Base-by-base conservation (phyloP, 495 filamentous ascomycete species). In the Xylaria sp. region DNA sequence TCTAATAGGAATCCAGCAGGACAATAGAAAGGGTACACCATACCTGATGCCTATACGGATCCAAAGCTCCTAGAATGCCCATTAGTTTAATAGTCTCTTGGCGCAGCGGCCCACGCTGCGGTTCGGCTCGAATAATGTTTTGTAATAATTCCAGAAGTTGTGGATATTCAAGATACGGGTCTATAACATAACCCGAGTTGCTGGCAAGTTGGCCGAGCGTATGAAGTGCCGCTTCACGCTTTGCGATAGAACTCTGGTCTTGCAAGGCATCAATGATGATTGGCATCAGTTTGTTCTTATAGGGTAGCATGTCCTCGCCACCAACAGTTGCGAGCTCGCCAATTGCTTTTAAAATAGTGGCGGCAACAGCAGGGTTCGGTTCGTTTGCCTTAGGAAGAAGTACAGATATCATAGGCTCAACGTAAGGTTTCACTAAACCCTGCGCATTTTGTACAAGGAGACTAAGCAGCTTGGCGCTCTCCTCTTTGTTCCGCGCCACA, bases 161-260 rank as follows among this genome's bases (percentile, higher is more conserved):
- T 1, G 96, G 96, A 73, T 98, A 96, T 69, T 98, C 94, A 55
- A 94, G 84, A 76, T 98, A 99, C 11, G 96, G 97, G 46, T 97
- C 92, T 72, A 99, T 98, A 57, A 99, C 96, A 81, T 99, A 99
- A 71, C 97, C 95, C 24, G 94, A 93, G 77, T 95, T 97, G 76
- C 93, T 95, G 7, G 96, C 93, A 17, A 99, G 82, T 78, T 98
- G 94, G 21, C 95, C 96, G 0, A 99, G 87, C 0, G 96, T 97
- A 69, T 92, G 90, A 57, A 99, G 84, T 11, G 97, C 95, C 6
- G 97, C 93, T 78, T 97, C 94, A 61, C 96, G 90, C 80, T 98
- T 98, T 33, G 88, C 83, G 63, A 92, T 88, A 11, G 95, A 97
- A 73, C 93, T 92, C 68, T 97, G 90, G 77, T 98, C 96, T 82